Percentiles rank a stretch among this genome's conserved stretches.
Evolutionary conservation across 306 rosid species (phyloP).

Genomic region (Rubus idaeus): DNA sequence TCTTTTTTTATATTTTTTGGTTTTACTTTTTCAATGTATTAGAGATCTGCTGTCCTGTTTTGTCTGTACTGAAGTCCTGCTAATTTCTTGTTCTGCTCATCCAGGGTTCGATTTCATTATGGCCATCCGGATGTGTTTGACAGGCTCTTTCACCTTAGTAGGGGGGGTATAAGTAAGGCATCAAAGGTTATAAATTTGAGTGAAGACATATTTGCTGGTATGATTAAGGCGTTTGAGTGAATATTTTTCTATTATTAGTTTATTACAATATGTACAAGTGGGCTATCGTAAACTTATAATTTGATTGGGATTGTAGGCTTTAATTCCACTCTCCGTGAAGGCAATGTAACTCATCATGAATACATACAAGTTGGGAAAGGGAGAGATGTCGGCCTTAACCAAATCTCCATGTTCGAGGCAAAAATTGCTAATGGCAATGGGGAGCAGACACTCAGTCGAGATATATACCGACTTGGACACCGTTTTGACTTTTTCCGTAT

Average conservation of each 20-base stretch:
- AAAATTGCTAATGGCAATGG: conserved; percentile 98
- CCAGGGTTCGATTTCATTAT: conserved; percentile 96
- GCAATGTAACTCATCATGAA: conserved; percentile 97
- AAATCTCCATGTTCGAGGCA: conserved; percentile 98
- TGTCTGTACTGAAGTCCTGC: not conserved
- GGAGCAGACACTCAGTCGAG: conserved; percentile 94
- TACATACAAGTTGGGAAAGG: conserved; percentile 99
- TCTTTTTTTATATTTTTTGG: not conserved
- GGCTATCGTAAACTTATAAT: conserved; percentile 4
- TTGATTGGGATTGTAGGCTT: conserved; percentile 54
- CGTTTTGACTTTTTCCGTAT: conserved; percentile 97
- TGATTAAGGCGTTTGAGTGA: not conserved
- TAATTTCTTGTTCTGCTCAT: conserved; percentile 22
- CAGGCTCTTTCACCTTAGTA: conserved; percentile 90
- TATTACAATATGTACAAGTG: conserved; percentile 5
- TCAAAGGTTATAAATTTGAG: conserved; percentile 96
- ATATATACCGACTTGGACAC: conserved; percentile 94
- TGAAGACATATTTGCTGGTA: conserved; percentile 99
- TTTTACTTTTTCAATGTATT: not conserved
- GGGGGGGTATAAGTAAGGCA: conserved; percentile 98
- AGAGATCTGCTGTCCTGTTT: not conserved
- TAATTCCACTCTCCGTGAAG: conserved; percentile 97
- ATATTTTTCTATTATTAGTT: not conserved
- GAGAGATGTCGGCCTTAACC: conserved; percentile 98
- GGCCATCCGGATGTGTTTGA: conserved; percentile 99